Base-by-base conservation (phyloP, 129 eudicot genomes). In the Saussurea involucrata region DNA sequence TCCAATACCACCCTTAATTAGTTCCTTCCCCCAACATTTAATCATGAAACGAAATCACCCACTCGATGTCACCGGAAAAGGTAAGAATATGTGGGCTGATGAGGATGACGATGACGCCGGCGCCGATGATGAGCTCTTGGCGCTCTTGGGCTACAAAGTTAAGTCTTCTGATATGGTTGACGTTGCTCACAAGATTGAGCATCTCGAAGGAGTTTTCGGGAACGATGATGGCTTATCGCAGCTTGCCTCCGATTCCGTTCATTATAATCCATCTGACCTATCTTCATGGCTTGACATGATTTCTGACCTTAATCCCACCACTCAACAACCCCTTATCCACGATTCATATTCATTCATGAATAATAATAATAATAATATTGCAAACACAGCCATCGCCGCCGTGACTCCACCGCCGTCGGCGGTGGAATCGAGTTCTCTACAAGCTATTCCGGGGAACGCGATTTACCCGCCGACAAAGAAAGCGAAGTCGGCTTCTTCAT, bases 161-260 rank as follows among this genome's bases (percentile, higher is more conserved):
- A 83, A 80, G 70, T 83, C 98, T 1, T 84, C 90, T 0, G 95
- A 93, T 72, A 93, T 93, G 97, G 90, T 85, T 20, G 86, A 88
- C 4, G 91, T 93, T 7, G 98, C 98, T 9, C 88, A 83, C n/a
- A 93, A 90, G 73, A 76, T 93, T 34, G 88, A 90, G 33, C 95
- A 88, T 28, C 86, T 91, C 13, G 97, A 90, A 71, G 76, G 78
- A 34, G 90, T 57, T 0, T 79, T 91, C 57, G 84, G 84, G 0
- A 86, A 84, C 60, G 87, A 81, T 33, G 92, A 85, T 13, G 90
- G 81, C 0, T 61, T 88, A 0, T 81, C 90, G 21, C 89, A 84
- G 2, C 44, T 84, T 0, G 91, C 79, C 34, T 85, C 88, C 0
- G 98, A 88, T 10, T 79, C 94, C 1, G 92, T 88, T 42, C 96